Base-by-base conservation (phyloP, 1,284 basidiomycete species). In the Irpex sp. region DNA sequence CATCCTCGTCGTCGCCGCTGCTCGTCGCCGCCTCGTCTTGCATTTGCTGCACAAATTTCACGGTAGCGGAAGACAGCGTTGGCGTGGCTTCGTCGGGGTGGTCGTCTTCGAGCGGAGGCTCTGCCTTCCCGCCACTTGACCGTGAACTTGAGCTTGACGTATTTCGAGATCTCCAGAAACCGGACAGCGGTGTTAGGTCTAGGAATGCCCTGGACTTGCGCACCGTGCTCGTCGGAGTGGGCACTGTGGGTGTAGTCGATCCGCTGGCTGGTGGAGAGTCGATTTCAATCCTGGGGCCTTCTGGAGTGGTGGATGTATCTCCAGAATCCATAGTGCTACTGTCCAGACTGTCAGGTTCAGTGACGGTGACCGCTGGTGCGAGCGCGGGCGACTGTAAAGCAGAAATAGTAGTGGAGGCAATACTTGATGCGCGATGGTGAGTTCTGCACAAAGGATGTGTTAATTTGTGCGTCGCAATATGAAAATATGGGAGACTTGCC, bases 131-230 rank as follows among this genome's bases (percentile, higher is more conserved):
- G 8, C 69, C 5, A 28, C 28, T 59, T 52, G 70, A 67, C 57
- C 69, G 70, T 53, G 71, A 64, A 58, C 68, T 71, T 10, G 83
- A 82, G 21, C 85, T 80, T 12, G 83, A 82, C 21, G 85, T 79
- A 67, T 86, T 80, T 52, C 85, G 82, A 42, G 79, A 75, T 39
- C 86, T 81, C 56, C 88, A 77, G 69, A 90, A 86, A 23, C 83
- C 86, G 28, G 86, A 77, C 42, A 89, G 77, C 16, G 85, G 85
- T 60, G 83, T 80, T 67, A 89, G 78, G 65, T 80, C 84, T 67
- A 88, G 74, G 66, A 80, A 80, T 19, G 78, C 71, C 57, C 74
- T 74, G 61, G 79, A 74, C 68, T 78, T 78, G 59, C 75, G 72
- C 57, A 71, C 63, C 8, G 73, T 66, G 28, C 59, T 65, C n/a